A percentile compares a stretch with the other conserved stretches of the same genome.
Evolutionary conservation across 371 early-diverging fungal species (phyloP).

Genomic region (Syncephalastrum racemosum): DNA sequence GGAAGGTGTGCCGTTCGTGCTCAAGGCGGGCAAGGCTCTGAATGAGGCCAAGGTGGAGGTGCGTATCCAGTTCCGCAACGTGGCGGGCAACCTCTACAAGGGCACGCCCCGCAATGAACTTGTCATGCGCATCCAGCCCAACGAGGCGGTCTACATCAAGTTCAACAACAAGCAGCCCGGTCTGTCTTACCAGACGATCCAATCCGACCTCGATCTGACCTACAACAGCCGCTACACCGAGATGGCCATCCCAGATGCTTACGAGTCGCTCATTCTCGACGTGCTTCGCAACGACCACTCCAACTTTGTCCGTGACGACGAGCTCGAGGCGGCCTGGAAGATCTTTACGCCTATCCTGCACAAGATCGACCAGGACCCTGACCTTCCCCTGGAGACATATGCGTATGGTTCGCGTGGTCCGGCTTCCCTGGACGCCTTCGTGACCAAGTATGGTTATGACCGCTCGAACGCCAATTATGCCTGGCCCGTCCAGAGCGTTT

Average conservation of each 20-base stretch:
- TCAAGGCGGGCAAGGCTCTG: slow-evolving; percentile 91
- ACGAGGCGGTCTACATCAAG: slow-evolving; percentile 95
- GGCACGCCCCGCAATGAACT: slow-evolving; percentile 87
- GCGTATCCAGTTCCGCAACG: slow-evolving; percentile 90
- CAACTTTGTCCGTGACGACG: slow-evolving; percentile 96
- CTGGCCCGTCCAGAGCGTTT: slow-evolving; percentile 45
- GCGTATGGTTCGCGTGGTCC: slow-evolving; percentile 90
- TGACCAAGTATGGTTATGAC: slow-evolving; percentile 73
- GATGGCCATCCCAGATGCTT: slow-evolving; percentile 91
- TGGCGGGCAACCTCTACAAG: slow-evolving; percentile 74
- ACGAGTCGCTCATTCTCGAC: slow-evolving; percentile 91
- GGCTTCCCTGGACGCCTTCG: slow-evolving; percentile 66
- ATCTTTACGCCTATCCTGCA: slow-evolving; percentile 95
- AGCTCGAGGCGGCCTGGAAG: slow-evolving; percentile 94
- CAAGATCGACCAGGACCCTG: slow-evolving; percentile 67
- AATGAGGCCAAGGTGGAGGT: slow-evolving; percentile 85
- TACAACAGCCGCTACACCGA: slow-evolving; percentile 85
- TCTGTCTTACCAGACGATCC: slow-evolving; percentile 64
- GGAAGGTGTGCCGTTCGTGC: slow-evolving; percentile 89
- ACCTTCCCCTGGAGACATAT: slow-evolving; percentile 71
- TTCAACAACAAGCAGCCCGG: slow-evolving; percentile 92
- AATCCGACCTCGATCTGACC: slow-evolving; percentile 90
- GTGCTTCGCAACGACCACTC: slow-evolving; percentile 88
- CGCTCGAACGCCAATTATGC: slow-evolving; percentile 34
- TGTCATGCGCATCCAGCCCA: slow-evolving; percentile 92